These are phyloP conservation scores for Vitis cinerea DNA, from an alignment of 164 flowering plant genomes.

Conservation along the genomic window DNA sequence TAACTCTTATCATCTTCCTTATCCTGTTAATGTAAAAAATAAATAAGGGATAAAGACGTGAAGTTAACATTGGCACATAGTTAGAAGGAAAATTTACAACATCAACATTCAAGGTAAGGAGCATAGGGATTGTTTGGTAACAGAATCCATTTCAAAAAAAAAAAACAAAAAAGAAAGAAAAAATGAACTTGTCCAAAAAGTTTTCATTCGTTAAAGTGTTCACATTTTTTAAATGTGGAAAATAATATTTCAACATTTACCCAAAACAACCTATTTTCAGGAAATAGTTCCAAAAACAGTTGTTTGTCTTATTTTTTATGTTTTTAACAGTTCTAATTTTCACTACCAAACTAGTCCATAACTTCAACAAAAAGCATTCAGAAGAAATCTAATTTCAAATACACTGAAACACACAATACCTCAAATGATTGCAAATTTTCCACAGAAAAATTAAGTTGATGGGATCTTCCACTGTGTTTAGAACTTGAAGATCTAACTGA, in stretches of 20 bases:
- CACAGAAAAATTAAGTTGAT: conserved; percentile 34
- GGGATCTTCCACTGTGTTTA: conserved; percentile 49
- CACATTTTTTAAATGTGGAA: too few species aligned
- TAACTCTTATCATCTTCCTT: conserved; percentile 29
- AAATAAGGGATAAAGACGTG: neutral
- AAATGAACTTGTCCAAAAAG: too few species aligned
- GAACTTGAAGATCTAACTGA: conserved; percentile 62
- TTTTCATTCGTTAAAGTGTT: too few species aligned
- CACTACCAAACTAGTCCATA: conserved; percentile 1
- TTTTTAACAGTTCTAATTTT: neutral
- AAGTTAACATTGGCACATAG: neutral
- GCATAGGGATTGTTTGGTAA: too few species aligned
- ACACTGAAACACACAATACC: conserved; percentile 29
- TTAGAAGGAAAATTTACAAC: too few species aligned
- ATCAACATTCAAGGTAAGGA: too few species aligned
- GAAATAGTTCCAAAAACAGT: too few species aligned
- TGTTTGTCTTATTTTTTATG: too few species aligned
- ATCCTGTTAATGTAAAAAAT: conserved; percentile 34
- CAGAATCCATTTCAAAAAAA: too few species aligned
- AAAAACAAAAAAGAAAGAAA: too few species aligned
- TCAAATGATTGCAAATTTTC: conserved; percentile 30
- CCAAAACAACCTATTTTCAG: too few species aligned
- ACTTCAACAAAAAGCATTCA: neutral
- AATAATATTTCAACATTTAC: too few species aligned
- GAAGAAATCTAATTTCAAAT: neutral